These are phyloP conservation scores for Albatrellus sp. DNA, from an alignment of 1,284 basidiomycete genomes.

Conservation along the genomic window DNA sequence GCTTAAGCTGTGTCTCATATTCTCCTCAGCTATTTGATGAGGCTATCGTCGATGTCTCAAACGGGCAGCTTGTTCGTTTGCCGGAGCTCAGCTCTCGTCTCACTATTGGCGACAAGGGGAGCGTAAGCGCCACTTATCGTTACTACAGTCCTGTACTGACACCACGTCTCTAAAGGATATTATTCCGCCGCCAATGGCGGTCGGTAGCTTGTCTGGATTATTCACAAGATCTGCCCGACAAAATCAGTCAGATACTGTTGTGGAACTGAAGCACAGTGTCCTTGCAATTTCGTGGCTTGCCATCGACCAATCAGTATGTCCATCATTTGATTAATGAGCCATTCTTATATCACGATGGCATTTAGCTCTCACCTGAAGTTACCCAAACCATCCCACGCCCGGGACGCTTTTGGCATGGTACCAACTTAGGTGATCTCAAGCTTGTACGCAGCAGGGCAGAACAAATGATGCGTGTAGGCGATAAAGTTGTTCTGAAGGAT, in stretches of 20 bases:
- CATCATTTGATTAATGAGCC: not conserved
- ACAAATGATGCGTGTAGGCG: slow-evolving; percentile 53
- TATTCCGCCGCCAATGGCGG: slow-evolving; percentile 39
- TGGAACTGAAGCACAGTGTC: slow-evolving; percentile 68
- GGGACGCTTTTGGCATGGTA: slow-evolving; percentile 61
- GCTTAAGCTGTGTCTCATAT: slow-evolving; percentile 9
- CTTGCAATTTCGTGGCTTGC: slow-evolving; percentile 83
- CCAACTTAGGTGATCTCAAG: slow-evolving; percentile 54
- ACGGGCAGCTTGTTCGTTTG: slow-evolving; percentile 49
- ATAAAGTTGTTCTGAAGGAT: slow-evolving; percentile 47
- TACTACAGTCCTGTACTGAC: not conserved
- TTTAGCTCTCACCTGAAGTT: slow-evolving; percentile 44
- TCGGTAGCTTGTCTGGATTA: slow-evolving; percentile 30
- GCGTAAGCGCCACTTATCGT: slow-evolving; percentile 27
- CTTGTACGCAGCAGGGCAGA: slow-evolving; percentile 52
- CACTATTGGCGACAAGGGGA: slow-evolving; percentile 57
- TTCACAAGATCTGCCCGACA: slow-evolving; percentile 32
- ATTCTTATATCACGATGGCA: not conserved
- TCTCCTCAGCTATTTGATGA: slow-evolving; percentile 70
- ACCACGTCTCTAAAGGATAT: slow-evolving; percentile 37
- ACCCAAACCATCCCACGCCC: slow-evolving; percentile 55
- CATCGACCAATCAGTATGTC: slow-evolving; percentile 70
- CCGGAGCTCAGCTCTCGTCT: slow-evolving; percentile 67
- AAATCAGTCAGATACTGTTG: slow-evolving; percentile 44
- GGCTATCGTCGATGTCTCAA: slow-evolving; percentile 51